Conservation (phyloP, 1,139 yeast genomes). For the Arxiozyma slooffiae region DNA sequence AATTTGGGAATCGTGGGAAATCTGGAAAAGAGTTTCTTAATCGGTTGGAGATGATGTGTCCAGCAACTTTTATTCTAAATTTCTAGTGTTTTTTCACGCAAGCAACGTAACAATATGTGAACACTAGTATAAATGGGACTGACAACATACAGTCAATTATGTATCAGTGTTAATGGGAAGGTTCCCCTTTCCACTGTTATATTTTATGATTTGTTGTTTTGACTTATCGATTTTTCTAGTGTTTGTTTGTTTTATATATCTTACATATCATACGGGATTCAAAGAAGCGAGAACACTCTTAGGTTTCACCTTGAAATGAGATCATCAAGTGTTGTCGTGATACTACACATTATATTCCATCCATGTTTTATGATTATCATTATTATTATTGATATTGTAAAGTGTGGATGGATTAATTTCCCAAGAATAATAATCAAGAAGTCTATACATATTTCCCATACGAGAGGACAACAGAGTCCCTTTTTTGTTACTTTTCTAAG, state of each 20-base stretch:
- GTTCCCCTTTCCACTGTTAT: neutral
- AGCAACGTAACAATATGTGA: no score
- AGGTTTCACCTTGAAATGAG: neutral
- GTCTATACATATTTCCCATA: slow-evolving; percentile 31
- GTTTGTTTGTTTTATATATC: neutral
- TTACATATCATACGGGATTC: neutral
- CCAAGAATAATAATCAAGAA: slow-evolving; percentile 27
- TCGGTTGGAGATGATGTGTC: no score
- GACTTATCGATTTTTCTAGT: neutral
- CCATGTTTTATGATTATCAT: neutral
- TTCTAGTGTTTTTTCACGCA: no score
- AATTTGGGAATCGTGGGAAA: no score
- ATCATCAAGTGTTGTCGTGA: neutral
- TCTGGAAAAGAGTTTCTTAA: no score
- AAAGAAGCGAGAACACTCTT: slow-evolving; percentile 3
- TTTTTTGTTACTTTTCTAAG: no score
- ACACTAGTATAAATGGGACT: neutral
- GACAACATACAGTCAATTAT: neutral
- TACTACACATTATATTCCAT: neutral
- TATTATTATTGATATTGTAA: no score
- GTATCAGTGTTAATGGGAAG: neutral
- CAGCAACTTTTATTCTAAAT: no score
- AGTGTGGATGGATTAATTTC: slow-evolving; percentile 4
- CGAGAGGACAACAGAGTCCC: slow-evolving; percentile 11
- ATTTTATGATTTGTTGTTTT: neutral